phyloP scores from a whole-genome alignment of 768 basidiomycete species.

The Kwoniella sp. region DNA sequence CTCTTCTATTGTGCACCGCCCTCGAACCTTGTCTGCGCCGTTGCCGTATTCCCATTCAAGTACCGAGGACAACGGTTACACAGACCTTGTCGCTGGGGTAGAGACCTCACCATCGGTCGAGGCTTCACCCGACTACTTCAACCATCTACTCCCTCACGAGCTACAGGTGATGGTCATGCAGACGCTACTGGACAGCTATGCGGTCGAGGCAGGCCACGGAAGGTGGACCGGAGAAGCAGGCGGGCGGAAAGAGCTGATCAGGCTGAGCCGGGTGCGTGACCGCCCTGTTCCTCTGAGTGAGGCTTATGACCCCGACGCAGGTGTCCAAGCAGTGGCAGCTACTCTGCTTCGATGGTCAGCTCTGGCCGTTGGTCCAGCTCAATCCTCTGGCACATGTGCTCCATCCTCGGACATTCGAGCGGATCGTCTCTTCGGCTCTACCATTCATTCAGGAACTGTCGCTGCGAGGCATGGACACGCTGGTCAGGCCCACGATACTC shows the following conservation, averaged over 20 bases:
- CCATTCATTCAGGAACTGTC: conserved; percentile 20
- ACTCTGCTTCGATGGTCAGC: conserved; percentile 39
- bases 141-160: conserved; percentile 28
- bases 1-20: too few relatives aligned
- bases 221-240: conserved; percentile 25
- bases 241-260: conserved; percentile 32
- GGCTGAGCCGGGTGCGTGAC: conserved; percentile 29
- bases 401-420: conserved; percentile 17
- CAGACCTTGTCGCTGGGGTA: too few relatives aligned
- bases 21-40: too few relatives aligned
- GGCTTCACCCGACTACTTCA: conserved; percentile 14
- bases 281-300: neutral
- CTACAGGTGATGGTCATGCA: conserved; percentile 26
- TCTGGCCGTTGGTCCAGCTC: conserved; percentile 31
- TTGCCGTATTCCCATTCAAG: too few relatives aligned
- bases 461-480: conserved; percentile 24
- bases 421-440: conserved; percentile 15
- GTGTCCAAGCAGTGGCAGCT: conserved; percentile 34
- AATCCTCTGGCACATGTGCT: conserved; percentile 14
- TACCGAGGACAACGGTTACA: too few relatives aligned
- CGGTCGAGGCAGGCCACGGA: neutral
- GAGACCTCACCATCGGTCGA: too few relatives aligned
- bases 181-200: conserved; percentile 7
- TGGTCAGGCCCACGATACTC: conserved; percentile 2
- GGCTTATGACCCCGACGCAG: too few relatives aligned